These are phyloP conservation scores for Starmera stellimalicola DNA, from an alignment of 1,139 yeast species.

Conservation along the genomic window DNA sequence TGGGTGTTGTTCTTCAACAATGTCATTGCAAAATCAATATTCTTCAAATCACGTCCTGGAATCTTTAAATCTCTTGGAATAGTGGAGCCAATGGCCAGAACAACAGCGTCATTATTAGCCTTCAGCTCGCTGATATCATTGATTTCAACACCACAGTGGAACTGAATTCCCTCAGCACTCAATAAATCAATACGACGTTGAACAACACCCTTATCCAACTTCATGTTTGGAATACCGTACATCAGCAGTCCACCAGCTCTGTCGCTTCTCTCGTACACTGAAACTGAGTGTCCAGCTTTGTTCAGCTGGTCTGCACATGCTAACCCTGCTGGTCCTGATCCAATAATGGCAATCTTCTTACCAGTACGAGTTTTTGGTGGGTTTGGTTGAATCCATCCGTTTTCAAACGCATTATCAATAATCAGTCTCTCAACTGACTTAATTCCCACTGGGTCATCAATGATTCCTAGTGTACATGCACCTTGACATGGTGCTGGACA, in stretches of 20 bases:
- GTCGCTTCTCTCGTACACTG: conserved; percentile 89
- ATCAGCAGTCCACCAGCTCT: conserved; percentile 94
- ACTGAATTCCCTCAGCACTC: conserved; percentile 83
- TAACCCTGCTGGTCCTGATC: conserved; percentile 96
- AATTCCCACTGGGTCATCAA: conserved; percentile 93
- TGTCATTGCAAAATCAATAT: conserved; percentile 93
- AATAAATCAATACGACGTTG: conserved; percentile 88
- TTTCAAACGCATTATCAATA: conserved; percentile 91
- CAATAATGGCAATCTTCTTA: conserved; percentile 75
- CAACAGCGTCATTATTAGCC: conserved; percentile 64
- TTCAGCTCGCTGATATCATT: conserved; percentile 77
- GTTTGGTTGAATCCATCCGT: conserved; percentile 89
- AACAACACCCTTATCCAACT: conserved; percentile 85
- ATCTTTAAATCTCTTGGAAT: conserved; percentile 91
- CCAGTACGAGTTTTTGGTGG: conserved; percentile 81
- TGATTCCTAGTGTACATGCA: conserved; percentile 92
- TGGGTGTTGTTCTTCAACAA: conserved; percentile 82
- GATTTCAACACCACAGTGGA: conserved; percentile 66
- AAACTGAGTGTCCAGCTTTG: conserved; percentile 88
- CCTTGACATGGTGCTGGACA: conserved; percentile 99
- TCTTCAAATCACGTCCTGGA: conserved; percentile 86
- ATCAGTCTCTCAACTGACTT: conserved; percentile 94
- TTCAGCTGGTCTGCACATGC: conserved; percentile 96
- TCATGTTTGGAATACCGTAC: conserved; percentile 99
- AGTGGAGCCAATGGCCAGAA: conserved; percentile 93